Evolutionary conservation across 768 basidiomycete genomes (phyloP), one percentile per base, ranked within the genome.

Genomic region (Stropharia rugosoannulata): DNA sequence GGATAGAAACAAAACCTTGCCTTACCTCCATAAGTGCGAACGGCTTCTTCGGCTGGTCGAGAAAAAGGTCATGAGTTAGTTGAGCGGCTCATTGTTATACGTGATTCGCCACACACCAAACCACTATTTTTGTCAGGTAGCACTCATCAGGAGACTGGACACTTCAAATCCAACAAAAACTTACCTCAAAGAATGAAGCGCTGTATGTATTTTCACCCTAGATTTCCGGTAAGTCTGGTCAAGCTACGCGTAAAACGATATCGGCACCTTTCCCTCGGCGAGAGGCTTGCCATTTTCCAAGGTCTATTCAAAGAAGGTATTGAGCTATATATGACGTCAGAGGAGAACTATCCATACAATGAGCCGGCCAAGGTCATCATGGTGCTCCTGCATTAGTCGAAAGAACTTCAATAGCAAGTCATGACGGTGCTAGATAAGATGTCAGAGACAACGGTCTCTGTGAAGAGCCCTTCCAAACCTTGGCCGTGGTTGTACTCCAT

Each of bases 241-340:
- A 18, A 38, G 42, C 10, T 54, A 39, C 5, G n/a, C 37, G 42
- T 11, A 18, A 6, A 27, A 19, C 38, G 27, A 52, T 45, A 46
- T 27, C 40, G 49, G 40, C 58, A 89, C 90, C 82, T 90, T 89
- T 36, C 83, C 90, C 61, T 98, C 95, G 0, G 77, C 74, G 42
- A 97, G 74, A 7, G 94, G 81, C 74, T 98, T 99, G 36, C 97
- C 97, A 65, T 99, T 99, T 75, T 99, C 97, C 57, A 95, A 73
- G 5, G 93, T 95, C 92, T 93, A 40, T 35, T 48, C 47, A 69
- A 38, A 38, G 37, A 52, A 56, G 32, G 49, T 47, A 37, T 43
- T 56, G 27, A 16, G 47, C 29, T 10, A 29, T 49, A 16, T 52
- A 36, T 49, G 42, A 45, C 56, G 51, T 56, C 68, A 54, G 12